Conservation (phyloP, 1,139 yeast genomes). For the Hyphopichia fennica region DNA sequence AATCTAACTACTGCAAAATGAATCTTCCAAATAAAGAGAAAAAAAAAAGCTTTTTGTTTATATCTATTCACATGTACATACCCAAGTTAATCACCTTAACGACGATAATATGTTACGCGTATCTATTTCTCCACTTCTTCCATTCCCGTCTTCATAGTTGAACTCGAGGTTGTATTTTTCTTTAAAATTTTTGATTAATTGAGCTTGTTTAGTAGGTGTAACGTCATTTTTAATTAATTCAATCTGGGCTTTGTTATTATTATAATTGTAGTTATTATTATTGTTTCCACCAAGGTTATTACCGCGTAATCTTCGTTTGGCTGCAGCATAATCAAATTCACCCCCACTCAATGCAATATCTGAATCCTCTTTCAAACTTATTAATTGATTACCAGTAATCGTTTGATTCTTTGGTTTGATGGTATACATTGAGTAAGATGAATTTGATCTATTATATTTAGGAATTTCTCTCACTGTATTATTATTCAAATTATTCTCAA, state of each 20-base stretch:
- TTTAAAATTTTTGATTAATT: not conserved
- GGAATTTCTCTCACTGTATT: slow-evolving; percentile 3
- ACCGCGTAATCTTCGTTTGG: not conserved
- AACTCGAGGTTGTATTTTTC: not conserved
- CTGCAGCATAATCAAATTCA: not conserved
- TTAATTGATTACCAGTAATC: not conserved
- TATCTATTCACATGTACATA: not conserved
- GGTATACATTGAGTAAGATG: slow-evolving; percentile 6
- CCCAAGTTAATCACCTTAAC: not conserved
- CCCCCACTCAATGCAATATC: not conserved
- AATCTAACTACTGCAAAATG: not conserved
- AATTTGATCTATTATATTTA: slow-evolving; percentile 8
- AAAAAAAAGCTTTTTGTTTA: too few relatives aligned
- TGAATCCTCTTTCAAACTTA: not conserved
- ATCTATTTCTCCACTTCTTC: not conserved
- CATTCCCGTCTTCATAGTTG: not conserved
- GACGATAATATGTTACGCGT: not conserved
- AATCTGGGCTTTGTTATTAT: too few relatives aligned
- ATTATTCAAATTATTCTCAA: slow-evolving; percentile 1
- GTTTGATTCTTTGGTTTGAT: not conserved
- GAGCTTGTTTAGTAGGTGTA: not conserved
- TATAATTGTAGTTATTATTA: too few relatives aligned
- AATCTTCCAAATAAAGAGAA: too few relatives aligned
- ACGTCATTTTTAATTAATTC: not conserved
- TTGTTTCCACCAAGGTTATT: not conserved